Base-by-base conservation (phyloP, 805 yeast genomes). In the Millerozyma miso region DNA sequence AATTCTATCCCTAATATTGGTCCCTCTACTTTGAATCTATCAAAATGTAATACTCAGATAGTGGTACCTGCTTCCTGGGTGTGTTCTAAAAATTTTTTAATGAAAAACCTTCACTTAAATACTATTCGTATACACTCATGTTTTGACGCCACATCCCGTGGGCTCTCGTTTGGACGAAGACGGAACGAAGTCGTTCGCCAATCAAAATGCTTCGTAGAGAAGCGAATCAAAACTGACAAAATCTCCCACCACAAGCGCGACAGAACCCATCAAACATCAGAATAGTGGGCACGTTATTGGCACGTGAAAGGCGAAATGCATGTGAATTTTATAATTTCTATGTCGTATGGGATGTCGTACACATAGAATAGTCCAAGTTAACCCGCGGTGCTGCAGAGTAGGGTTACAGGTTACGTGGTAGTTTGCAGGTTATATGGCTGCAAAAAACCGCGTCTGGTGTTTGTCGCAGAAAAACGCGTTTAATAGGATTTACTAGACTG, bases 111-210 rank as follows among this genome's bases (percentile, higher is more conserved):
- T 23, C 29, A 23, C 29, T 23, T 23, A 23, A 7, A 23, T 23
- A 23, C 29, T 23, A n/a, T 23, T 23, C 29, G 29, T 23, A 23
- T 23, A 23, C 10, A 23, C n/a, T 23, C 10, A 7, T 32, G 34
- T 32, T 13, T 32, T 32, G 34, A 32, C 34, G 34, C 34, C 34
- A 32, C 34, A 32, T n/a, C 34, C 17, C 34, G 34, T 32, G 34
- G 34, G 29, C 10, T 10, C 29, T 23, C 29, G 29, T 23, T 23
- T 23, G 29, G 29, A 23, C 10, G 10, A 7, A 6, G 29, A 23
- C 29, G 10, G 10, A 10, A 23, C 6, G 6, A 6, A 10, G 29
- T 6, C 29, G 29, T 23, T 6, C 10, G 29, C 29, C 10, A 6
- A 23, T 23, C 29, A 23, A 23, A 23, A 23, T 7, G 10, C 29